Evolutionary conservation across 2,329 filamentous ascomycete genomes (phyloP), one percentile per base, ranked within the genome.

Genomic region (Macrophomina pseudophaseolina): DNA sequence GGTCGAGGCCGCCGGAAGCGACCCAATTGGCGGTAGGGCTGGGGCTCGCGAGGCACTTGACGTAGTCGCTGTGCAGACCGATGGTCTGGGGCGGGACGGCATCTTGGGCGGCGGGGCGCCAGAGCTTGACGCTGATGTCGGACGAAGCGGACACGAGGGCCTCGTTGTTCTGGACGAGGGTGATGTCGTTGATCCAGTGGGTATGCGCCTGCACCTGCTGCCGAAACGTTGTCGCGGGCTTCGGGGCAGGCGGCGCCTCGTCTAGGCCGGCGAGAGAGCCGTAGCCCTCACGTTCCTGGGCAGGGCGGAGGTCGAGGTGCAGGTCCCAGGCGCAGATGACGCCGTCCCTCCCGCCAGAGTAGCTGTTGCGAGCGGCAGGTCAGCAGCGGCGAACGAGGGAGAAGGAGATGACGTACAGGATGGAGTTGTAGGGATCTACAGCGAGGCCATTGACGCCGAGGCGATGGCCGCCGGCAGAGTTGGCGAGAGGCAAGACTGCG

Each of bases 321-420:
- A 97, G 83, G 79, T 98, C 90, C 95, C 95, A 99, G 68, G 94
- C 93, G 81, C 95, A 99, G 71, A 99, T 90, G 60, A 95, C 91
- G 72, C 95, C 95, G 80, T 99, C 95, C 76, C 95, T 90, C 68
- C 95, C 95, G 71, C 93, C 95, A 53, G 95, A 97, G 81, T 98
- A 99, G 74, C 94, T 97, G 71, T 68, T 40, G 44, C 28, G n/a
- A 32, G 18, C 16, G 30, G 9, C 44, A 14, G 16, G 44, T 53
- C 51, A 63, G 53, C 59, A 65, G 58, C 51, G 67, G 69, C 67
- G 52, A 69, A 66, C 56, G 23, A 40, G 42, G 64, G 48, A 62
- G 49, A 64, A 12, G 63, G 66, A 48, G 56, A 59, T 38, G 52
- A 65, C 91, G 84, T 84, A 97, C 93, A 99, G 86, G 69, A 97